Evolutionary conservation across 805 yeast genomes (phyloP).

Genomic region (Yarrowia sp.): DNA sequence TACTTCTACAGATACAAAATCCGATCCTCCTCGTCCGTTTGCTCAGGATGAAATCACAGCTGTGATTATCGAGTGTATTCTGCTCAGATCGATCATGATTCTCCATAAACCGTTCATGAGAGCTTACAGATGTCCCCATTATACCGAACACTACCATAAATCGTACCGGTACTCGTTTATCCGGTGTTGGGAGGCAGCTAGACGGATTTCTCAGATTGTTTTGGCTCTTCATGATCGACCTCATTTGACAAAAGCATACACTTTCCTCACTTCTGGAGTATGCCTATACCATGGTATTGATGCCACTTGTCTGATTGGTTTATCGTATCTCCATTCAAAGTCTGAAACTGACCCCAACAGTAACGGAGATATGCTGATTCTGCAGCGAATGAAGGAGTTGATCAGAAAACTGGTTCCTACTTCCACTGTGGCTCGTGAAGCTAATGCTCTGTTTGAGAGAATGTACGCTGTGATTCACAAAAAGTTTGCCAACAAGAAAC

Average conservation of each 20-base stretch:
- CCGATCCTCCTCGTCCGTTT: not conserved
- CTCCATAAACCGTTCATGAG: constrained; percentile 25
- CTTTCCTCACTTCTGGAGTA: constrained; percentile 1
- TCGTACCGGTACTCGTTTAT: constrained; percentile 19
- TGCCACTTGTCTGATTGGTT: constrained; percentile 23
- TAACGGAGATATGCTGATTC: constrained; percentile 15
- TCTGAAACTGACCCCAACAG: constrained; percentile 9
- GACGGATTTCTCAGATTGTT: not conserved
- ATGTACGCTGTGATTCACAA: constrained; percentile 13
- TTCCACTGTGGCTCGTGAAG: constrained; percentile 12
- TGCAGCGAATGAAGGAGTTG: constrained; percentile 16
- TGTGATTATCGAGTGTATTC: constrained; percentile 11
- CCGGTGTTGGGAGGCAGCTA: constrained; percentile 23
- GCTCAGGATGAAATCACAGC: constrained; percentile 21
- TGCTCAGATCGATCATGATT: constrained; percentile 15
- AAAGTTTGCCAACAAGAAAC: constrained; percentile 20
- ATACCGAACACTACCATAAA: constrained; percentile 23
- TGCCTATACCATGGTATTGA: constrained; percentile 22
- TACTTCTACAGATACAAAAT: not conserved
- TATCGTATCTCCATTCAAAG: constrained; percentile 14
- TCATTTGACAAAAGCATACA: not conserved
- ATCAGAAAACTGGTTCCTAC: constrained; percentile 3
- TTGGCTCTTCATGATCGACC: not conserved
- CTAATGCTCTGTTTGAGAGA: constrained; percentile 10
- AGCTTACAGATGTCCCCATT: constrained; percentile 19